Conservation (phyloP, 2,329 filamentous ascomycete species). For the Grosmannia huntii region DNA sequence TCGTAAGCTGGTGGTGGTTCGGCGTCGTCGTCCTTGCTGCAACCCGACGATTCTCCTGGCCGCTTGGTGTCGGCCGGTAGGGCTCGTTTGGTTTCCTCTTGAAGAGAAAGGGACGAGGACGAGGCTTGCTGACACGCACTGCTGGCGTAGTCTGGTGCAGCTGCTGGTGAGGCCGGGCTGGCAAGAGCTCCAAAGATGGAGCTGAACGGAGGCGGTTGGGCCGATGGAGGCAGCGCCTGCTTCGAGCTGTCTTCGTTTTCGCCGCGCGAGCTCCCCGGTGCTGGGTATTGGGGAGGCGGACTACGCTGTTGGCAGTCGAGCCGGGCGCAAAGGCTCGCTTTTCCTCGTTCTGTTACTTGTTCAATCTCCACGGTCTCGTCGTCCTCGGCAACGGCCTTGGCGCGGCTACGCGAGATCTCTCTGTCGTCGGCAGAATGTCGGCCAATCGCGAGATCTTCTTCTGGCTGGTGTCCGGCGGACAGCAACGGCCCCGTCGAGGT, state of each 20-base stretch:
- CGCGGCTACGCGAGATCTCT: neutral
- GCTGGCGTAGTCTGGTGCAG: neutral
- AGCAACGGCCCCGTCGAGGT: slow-evolving; percentile 3
- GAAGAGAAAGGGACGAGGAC: slow-evolving; percentile 21
- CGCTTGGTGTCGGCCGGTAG: neutral
- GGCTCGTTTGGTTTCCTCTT: slow-evolving; percentile 45
- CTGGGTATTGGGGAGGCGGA: slow-evolving; percentile 43
- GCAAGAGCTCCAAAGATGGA: slow-evolving; percentile 35
- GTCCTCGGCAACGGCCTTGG: slow-evolving; percentile 14
- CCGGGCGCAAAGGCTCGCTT: slow-evolving; percentile 15
- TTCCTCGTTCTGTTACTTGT: slow-evolving; percentile 7
- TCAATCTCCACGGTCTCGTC: neutral
- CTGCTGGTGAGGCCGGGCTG: neutral
- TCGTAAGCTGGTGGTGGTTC: slow-evolving; percentile 95
- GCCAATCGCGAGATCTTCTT: neutral
- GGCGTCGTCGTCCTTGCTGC: slow-evolving; percentile 59
- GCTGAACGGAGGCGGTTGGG: slow-evolving; percentile 42
- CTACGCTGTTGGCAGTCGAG: neutral
- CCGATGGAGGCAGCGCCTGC: neutral
- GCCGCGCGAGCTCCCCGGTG: slow-evolving; percentile 28
- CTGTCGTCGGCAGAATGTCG: neutral
- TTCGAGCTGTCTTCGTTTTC: neutral
- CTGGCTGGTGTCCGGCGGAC: neutral
- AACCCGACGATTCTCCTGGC: slow-evolving; percentile 41
- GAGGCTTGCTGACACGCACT: slow-evolving; percentile 39